Evolutionary conservation across 164 flowering plant genomes (phyloP).

Genomic region (Macadamia integrifolia): DNA sequence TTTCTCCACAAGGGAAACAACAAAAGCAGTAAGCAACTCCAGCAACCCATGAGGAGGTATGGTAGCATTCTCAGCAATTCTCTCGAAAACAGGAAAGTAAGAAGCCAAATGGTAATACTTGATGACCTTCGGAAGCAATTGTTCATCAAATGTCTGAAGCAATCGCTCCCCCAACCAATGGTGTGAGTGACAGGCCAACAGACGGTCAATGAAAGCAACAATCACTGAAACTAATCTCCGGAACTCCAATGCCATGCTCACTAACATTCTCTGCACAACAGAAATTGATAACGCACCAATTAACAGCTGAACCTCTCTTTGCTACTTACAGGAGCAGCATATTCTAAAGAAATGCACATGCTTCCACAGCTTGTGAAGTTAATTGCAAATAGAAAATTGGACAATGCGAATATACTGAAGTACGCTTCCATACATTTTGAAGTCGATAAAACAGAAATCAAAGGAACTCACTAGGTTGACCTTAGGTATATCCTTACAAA

Average conservation of each 20-base stretch:
- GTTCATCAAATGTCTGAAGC: conserved; percentile 69
- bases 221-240: conserved; percentile 66
- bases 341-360: background rate
- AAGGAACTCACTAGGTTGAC: background rate
- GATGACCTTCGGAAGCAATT: conserved; percentile 58
- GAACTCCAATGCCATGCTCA: conserved; percentile 48
- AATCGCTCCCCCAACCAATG: conserved; percentile 73
- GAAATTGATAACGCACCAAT: background rate
- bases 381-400: background rate
- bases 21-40: conserved; percentile 61
- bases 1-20: conserved; percentile 50
- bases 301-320: background rate
- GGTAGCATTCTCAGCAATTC: conserved; percentile 65
- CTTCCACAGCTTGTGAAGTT: background rate
- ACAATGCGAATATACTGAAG: background rate
- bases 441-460: background rate
- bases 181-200: conserved; percentile 69
- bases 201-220: conserved; percentile 61
- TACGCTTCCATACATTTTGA: background rate
- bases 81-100: conserved; percentile 74
- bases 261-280: conserved; percentile 60
- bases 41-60: conserved; percentile 68
- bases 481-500: background rate
- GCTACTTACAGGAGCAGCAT: background rate
- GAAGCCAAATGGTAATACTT: conserved; percentile 50